Conservation (phyloP, 441 rosid genomes). For the Codiaeum variegatum region DNA sequence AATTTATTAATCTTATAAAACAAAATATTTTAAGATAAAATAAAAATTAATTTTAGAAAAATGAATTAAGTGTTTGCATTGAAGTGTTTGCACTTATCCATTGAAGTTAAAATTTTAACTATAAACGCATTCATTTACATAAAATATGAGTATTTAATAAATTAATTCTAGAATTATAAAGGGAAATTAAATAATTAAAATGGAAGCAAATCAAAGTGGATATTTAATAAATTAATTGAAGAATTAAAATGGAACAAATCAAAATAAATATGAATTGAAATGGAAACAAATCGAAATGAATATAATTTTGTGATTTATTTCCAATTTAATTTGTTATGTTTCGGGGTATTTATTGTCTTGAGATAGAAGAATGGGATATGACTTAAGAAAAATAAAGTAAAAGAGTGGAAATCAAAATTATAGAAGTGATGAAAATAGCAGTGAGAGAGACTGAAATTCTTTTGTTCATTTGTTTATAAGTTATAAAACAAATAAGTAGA, state of each 20-base stretch:
- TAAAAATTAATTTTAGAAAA: no score
- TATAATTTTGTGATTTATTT: neutral
- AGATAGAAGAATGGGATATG: conserved; percentile 5
- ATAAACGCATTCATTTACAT: no score
- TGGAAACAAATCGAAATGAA: conserved; percentile 13
- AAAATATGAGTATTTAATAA: no score
- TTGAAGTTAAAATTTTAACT: no score
- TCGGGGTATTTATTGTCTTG: neutral
- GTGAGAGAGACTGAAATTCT: neutral
- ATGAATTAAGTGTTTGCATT: no score
- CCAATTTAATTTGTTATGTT: neutral
- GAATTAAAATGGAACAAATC: conserved; percentile 16
- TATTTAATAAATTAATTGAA: neutral
- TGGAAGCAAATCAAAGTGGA: conserved; percentile 13
- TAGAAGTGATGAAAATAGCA: neutral
- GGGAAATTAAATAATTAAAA: no score
- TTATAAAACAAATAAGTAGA: no score
- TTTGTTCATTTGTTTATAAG: no score
- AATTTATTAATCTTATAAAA: no score
- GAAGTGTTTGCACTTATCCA: no score
- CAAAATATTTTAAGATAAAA: no score
- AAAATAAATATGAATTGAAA: conserved; percentile 2
- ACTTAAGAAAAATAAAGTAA: neutral
- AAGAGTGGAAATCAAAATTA: neutral
- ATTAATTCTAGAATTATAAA: conserved; percentile 1